Base-by-base conservation (phyloP, 352 stramenopile genomes). In the Globisporangium recalcitrans region DNA sequence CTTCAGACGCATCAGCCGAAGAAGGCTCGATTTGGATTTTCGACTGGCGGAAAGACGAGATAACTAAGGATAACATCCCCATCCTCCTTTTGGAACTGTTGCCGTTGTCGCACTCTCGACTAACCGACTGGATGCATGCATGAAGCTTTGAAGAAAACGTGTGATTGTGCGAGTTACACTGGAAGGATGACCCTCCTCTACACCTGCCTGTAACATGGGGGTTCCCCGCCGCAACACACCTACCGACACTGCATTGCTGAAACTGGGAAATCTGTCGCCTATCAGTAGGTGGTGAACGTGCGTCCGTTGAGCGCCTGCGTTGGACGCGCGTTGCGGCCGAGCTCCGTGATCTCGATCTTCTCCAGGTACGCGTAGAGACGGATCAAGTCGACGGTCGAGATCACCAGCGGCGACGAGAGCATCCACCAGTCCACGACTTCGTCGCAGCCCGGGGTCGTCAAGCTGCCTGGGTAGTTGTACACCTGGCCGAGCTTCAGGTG, bases 351-450 rank as follows among this genome's bases (percentile, higher is more conserved):
- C 36, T 66, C 64, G 55, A 72, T 56, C 26, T 70, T 63, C 31
- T 64, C 34, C 10, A 75, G 60, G 61, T 75, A 67, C 24, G 44
- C 54, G 1, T 34, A 52, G 0, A 60, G 22, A 5, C 22, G 36
- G 11, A 51, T 3, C n/a, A 60, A 26, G 26, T 60, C 40, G 21
- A 40, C 7, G 11, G 42, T 40, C 26, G 65, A 68, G 16, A 79
- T 27, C 46, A 65, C 64, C 11, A 76, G 27, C 14, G 67, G 68
- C 29, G 71, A 51, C 13, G 67, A 63, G 0, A 75, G 51, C 5
- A 78, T 66, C 72, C 67, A 77, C 67, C 70, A 82, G 56, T 74
- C 70, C 0, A 74, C 72, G 52, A 72, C 64, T 53, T 78, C 70
- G 7, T 59, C 64, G 56, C 73, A 81, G 4, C 44, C 51, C 3